Base-by-base conservation (phyloP, 352 stramenopile species). In the Phytophthora tubulina region DNA sequence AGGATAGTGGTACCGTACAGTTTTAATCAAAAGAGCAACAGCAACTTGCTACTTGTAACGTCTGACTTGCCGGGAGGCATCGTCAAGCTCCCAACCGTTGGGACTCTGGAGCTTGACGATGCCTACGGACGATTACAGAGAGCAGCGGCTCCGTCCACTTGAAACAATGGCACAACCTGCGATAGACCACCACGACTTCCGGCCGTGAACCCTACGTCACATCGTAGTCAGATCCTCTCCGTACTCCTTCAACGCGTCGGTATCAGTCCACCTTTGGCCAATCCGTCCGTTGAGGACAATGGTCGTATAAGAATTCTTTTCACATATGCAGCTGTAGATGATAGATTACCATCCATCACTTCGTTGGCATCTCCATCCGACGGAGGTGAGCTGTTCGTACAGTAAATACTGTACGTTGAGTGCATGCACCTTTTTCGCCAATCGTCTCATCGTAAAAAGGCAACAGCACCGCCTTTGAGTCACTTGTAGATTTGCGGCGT, bases 401-500 rank as follows among this genome's bases (percentile, higher is more conserved):
- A 27, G 21, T 27, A 27, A 27, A 27, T 27, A 27, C 21, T 27
- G 21, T 27, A 27, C 21, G 21, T 38, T 56, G 41, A 39, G 30
- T 33, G 31, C 36, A 14, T 67, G 56, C 48, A 72, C 64, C 66
- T 63, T 73, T 64, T 73, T 68, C 57, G 58, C 63, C 58, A 70
- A 64, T 71, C 44, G 66, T 59, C 13, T 21, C 52, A 59, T 67
- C 30, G 65, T 53, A 51, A 15, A 35, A 10, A 6, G 36, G 9
- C 33, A 17, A 51, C 36, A 59, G 33, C 42, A 33, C 42, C 5
- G 6, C 36, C 21, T 27, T 27, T 27, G 32, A 8, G 15, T 63
- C 64, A 77, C 39, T 77, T 73, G 31, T 6, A 27, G 46, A 73
- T 77, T 77, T 73, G 70, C 70, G 3, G 27, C 5, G 6, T 27